phyloP scores from a whole-genome alignment of 805 yeast genomes.

The Kodamaea laetipori region DNA sequence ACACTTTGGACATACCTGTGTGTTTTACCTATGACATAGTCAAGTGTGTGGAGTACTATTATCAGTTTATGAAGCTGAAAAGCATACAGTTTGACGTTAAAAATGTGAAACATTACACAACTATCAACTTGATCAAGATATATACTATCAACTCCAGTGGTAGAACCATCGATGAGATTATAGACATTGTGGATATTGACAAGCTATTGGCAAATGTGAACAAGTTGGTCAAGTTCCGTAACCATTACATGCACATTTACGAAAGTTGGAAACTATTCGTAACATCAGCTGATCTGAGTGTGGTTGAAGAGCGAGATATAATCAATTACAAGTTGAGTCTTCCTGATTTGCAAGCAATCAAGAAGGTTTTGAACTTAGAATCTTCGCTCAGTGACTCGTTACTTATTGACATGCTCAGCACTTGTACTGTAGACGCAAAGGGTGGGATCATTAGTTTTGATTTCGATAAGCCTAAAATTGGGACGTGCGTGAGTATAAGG shows the following conservation, averaged over 20 bases:
- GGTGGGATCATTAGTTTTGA: constrained; percentile 35
- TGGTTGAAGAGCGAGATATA: constrained; percentile 7
- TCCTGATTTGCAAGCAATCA: constrained; percentile 33
- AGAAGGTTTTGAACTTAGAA: constrained; percentile 32
- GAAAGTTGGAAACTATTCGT: constrained; percentile 40
- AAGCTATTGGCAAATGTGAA: constrained; percentile 32
- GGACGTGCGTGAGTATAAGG: constrained; percentile 34
- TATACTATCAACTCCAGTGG: constrained; percentile 29
- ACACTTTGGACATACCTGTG: constrained; percentile 28
- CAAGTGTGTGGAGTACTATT: constrained; percentile 35
- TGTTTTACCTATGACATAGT: constrained; percentile 37
- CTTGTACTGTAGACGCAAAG: constrained; percentile 29
- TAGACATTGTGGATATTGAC: constrained; percentile 45
- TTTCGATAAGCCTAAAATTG: constrained; percentile 25
- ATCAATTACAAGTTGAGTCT: constrained; percentile 25
- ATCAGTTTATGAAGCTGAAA: constrained; percentile 21
- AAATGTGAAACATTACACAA: constrained; percentile 27
- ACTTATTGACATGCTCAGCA: constrained; percentile 45
- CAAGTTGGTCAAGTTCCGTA: constrained; percentile 35
- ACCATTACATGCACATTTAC: constrained; percentile 29
- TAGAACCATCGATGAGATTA: constrained; percentile 22
- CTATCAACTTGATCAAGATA: constrained; percentile 28
- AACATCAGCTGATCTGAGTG: constrained; percentile 18
- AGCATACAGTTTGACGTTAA: constrained; percentile 15
- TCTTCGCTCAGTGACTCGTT: constrained; percentile 32